Conservation (phyloP, 805 yeast genomes). For the Metschnikowia proteae region DNA sequence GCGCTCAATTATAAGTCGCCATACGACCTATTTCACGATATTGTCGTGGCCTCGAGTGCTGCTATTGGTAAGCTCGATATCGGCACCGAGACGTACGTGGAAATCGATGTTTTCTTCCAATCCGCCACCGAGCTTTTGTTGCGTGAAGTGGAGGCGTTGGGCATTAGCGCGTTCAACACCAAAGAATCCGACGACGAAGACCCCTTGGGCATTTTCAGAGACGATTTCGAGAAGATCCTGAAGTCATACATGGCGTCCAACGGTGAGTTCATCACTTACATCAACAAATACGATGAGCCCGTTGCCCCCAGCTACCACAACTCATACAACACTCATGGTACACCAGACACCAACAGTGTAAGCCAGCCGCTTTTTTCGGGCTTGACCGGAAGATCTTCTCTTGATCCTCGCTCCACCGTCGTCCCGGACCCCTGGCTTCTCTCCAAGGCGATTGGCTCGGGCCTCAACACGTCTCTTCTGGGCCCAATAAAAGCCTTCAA, state of each 20-base stretch:
- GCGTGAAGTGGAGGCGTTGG: constrained; percentile 53
- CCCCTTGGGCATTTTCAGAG: constrained; percentile 39
- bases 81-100: constrained; percentile 47
- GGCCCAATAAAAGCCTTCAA: constrained; percentile 31
- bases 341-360: constrained; percentile 43
- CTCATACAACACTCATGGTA: constrained; percentile 27
- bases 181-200: constrained; percentile 15
- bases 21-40: constrained; percentile 62
- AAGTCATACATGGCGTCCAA: constrained; percentile 47
- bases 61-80: constrained; percentile 45
- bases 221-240: constrained; percentile 61
- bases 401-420: constrained; percentile 70
- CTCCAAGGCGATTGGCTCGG: constrained; percentile 50
- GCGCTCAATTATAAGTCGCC: constrained; percentile 41
- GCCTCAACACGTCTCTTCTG: constrained; percentile 19
- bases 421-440: constrained; percentile 65
- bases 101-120: constrained; percentile 60
- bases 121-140: constrained; percentile 59
- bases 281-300: constrained; percentile 32
- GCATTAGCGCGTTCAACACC: constrained; percentile 20
- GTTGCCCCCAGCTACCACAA: constrained; percentile 23
- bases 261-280: constrained; percentile 53
- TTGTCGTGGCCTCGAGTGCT: constrained; percentile 53
- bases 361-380: constrained; percentile 82
- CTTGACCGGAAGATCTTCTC: constrained; percentile 57